A percentile compares a stretch with the other conserved stretches of the same genome.
Evolutionary conservation across 2,329 filamentous ascomycete genomes (phyloP).

Genomic region (Zalaria sp.): DNA sequence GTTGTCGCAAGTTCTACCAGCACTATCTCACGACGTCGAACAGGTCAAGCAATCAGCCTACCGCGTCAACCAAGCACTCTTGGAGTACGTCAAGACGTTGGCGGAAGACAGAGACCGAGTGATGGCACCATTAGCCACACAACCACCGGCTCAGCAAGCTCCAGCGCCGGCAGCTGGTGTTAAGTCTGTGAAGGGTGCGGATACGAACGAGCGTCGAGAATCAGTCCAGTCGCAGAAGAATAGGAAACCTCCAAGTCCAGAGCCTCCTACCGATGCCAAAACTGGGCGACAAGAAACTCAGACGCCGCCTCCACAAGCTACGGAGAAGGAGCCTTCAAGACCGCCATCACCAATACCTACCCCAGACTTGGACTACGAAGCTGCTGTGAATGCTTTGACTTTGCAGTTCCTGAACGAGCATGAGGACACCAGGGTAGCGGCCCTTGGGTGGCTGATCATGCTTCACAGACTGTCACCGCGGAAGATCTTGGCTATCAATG

Average conservation of each 20-base stretch:
- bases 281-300: background rate
- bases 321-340: constrained; percentile 17
- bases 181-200: constrained; percentile 16
- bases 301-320: background rate
- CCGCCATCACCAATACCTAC: constrained; percentile 33
- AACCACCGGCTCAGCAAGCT: background rate
- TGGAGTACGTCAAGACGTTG: constrained; percentile 87
- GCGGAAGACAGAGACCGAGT: constrained; percentile 45
- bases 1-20: constrained; percentile 79
- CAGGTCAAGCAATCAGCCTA: constrained; percentile 77
- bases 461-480: constrained; percentile 86
- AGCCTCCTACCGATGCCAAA: background rate
- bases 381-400: constrained; percentile 84
- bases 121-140: constrained; percentile 13
- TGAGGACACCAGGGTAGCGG: constrained; percentile 86
- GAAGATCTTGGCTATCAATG: constrained; percentile 81
- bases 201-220: constrained; percentile 24
- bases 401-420: constrained; percentile 92
- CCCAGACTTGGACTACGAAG: constrained; percentile 84
- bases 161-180: background rate
- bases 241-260: constrained; percentile 3
- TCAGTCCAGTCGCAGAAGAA: constrained; percentile 20
- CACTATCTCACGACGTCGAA: constrained; percentile 84
- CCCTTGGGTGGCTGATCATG: constrained; percentile 95
- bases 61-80: constrained; percentile 77